These are phyloP conservation scores for Tanacetum coccineum DNA, from an alignment of 129 eudicot genomes.

Conservation along the genomic window DNA sequence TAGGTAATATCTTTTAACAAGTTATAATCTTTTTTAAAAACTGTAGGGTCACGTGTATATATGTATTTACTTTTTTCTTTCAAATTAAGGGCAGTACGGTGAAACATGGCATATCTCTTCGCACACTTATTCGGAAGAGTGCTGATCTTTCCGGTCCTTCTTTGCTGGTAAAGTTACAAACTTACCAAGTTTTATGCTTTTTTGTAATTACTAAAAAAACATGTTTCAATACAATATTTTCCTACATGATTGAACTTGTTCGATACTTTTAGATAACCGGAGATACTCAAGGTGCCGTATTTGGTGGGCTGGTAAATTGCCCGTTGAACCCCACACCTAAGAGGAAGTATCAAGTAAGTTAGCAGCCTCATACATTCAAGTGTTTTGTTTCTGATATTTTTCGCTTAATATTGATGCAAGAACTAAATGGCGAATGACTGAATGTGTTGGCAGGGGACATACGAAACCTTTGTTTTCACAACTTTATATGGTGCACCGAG, in stretches of 20 bases:
- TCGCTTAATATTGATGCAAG: slow-evolving; percentile 10
- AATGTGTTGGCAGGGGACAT: slow-evolving; percentile 61
- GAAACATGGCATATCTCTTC: slow-evolving; percentile 91
- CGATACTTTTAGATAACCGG: slow-evolving; percentile 61
- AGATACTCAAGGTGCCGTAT: slow-evolving; percentile 84
- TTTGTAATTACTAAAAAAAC: background rate
- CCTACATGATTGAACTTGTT: slow-evolving; percentile 11
- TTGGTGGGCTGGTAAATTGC: slow-evolving; percentile 89
- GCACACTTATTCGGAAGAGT: slow-evolving; percentile 81
- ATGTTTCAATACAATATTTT: background rate
- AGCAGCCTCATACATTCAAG: background rate
- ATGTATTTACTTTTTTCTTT: slow-evolving; percentile 34
- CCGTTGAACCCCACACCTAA: slow-evolving; percentile 80
- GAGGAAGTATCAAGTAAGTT: slow-evolving; percentile 89
- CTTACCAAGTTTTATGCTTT: background rate
- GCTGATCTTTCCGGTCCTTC: slow-evolving; percentile 83
- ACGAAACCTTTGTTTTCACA: slow-evolving; percentile 83
- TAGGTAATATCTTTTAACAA: slow-evolving; percentile 51
- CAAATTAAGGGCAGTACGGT: slow-evolving; percentile 95
- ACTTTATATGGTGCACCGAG: slow-evolving; percentile 91
- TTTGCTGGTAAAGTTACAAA: slow-evolving; percentile 59
- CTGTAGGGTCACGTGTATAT: slow-evolving; percentile 19
- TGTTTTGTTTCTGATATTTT: background rate
- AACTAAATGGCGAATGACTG: background rate
- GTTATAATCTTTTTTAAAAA: background rate